Percentiles rank a stretch among this genome's conserved stretches.
Evolutionary conservation across 1,284 basidiomycete genomes (phyloP).

Genomic region (Cutaneotrichosporon daszewskae): DNA sequence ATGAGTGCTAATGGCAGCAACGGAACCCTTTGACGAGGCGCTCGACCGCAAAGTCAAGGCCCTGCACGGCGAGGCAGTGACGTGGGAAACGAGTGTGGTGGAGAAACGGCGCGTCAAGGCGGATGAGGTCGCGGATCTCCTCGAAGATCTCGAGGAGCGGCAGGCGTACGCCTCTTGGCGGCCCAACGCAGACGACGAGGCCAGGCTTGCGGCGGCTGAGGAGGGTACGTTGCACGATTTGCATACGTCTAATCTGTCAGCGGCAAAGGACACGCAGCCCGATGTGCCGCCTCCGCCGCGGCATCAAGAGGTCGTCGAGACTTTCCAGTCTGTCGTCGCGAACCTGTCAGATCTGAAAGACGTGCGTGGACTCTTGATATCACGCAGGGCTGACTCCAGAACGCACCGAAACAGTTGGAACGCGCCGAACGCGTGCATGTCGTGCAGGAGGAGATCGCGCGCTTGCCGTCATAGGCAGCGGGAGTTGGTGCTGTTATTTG

Average conservation of each 20-base stretch:
- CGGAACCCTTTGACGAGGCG: conserved; percentile 72
- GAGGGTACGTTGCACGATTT: neutral
- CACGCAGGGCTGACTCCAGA: conserved; percentile 20
- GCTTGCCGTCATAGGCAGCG: conserved; percentile 3
- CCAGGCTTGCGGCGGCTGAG: neutral
- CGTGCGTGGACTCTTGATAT: conserved; percentile 23
- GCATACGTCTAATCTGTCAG: too few relatives aligned
- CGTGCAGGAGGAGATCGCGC: conserved; percentile 39
- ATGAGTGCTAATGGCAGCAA: conserved; percentile 50
- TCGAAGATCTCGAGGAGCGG: conserved; percentile 53
- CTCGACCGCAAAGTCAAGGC: conserved; percentile 68
- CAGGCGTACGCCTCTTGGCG: conserved; percentile 49
- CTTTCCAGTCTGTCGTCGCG: conserved; percentile 26
- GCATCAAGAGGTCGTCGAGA: conserved; percentile 31
- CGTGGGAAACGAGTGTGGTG: conserved; percentile 62
- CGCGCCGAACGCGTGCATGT: conserved; percentile 44
- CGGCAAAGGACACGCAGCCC: conserved; percentile 1
- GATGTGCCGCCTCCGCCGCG: conserved; percentile 31
- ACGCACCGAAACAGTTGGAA: conserved; percentile 34
- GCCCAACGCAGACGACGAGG: conserved; percentile 28
- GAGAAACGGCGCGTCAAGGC: conserved; percentile 59
- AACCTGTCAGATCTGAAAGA: conserved; percentile 31
- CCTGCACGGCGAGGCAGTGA: conserved; percentile 59
- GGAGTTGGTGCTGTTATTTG: too few relatives aligned
- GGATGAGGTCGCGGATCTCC: conserved; percentile 51